A percentile compares a stretch with the other conserved stretches of the same genome.
Conservation (phyloP, 169 alveolate genomes). For the Amoebophrya sp. region DNA sequence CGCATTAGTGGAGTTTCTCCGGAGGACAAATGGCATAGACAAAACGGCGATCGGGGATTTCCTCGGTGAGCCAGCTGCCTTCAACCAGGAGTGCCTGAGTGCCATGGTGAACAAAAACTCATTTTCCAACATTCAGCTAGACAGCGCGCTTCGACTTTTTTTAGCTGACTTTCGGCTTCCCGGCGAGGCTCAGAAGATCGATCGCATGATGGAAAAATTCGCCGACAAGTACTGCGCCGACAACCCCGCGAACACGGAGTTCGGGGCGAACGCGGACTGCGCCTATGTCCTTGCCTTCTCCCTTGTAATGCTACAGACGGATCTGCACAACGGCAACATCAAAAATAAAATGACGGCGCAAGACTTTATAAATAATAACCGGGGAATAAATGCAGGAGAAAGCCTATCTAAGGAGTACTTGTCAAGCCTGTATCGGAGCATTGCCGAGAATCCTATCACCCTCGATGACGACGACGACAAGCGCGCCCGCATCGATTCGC, state of each 20-base stretch:
- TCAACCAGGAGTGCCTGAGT: neutral
- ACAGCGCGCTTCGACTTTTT: constrained; percentile 68
- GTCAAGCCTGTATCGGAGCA: constrained; percentile 42
- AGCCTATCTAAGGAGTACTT: constrained; percentile 53
- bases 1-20: constrained; percentile 38
- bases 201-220: constrained; percentile 81
- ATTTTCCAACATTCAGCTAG: constrained; percentile 61
- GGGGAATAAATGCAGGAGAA: constrained; percentile 57
- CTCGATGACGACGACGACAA: constrained; percentile 44
- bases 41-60: constrained; percentile 55
- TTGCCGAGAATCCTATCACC: constrained; percentile 44
- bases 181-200: constrained; percentile 88
- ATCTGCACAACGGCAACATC: constrained; percentile 76
- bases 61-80: constrained; percentile 47
- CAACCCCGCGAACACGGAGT: constrained; percentile 77
- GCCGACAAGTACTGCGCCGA: constrained; percentile 77
- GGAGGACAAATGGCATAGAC: constrained; percentile 45
- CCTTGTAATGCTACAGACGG: constrained; percentile 82
- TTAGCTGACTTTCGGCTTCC: constrained; percentile 84
- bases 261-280: constrained; percentile 72
- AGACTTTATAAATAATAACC: constrained; percentile 55
- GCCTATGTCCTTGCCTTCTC: constrained; percentile 79
- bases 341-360: constrained; percentile 60
- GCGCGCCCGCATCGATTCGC: neutral
- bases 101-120: constrained; percentile 25